Evolutionary conservation across 345 rosid species (phyloP).

Genomic region (Aquilaria yunnanensis): DNA sequence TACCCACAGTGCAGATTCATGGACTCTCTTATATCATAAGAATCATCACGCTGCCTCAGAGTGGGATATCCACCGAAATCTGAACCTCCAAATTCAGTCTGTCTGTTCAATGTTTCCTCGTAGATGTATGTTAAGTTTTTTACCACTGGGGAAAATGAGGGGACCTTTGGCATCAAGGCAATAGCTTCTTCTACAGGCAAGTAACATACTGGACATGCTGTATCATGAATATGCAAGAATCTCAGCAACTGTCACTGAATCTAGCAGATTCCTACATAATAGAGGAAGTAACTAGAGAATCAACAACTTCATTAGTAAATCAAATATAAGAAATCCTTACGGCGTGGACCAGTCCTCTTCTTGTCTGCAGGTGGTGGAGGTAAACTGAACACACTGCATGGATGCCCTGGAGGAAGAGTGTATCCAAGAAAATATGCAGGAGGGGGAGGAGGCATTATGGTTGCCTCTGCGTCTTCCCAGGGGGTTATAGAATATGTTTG

Average conservation of each 20-base stretch:
- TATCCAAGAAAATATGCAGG: slow-evolving; percentile 80
- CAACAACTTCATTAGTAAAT: background rate
- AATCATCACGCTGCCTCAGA: slow-evolving; percentile 68
- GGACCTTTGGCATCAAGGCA: slow-evolving; percentile 73
- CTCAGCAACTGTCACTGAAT: slow-evolving; percentile 9
- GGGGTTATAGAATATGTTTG: slow-evolving; percentile 19
- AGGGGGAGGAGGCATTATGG: slow-evolving; percentile 47
- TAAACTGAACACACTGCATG: slow-evolving; percentile 73
- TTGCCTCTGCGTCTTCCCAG: slow-evolving; percentile 1
- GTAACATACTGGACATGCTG: slow-evolving; percentile 99
- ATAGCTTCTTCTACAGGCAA: slow-evolving; percentile 93
- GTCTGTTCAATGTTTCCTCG: slow-evolving; percentile 54
- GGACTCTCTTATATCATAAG: slow-evolving; percentile 72
- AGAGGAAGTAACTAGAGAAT: background rate
- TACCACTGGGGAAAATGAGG: slow-evolving; percentile 79
- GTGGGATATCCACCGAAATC: slow-evolving; percentile 98
- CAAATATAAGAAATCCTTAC: slow-evolving; percentile 40
- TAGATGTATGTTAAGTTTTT: slow-evolving; percentile 64
- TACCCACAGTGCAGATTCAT: slow-evolving; percentile 96
- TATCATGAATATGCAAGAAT: slow-evolving; percentile 17
- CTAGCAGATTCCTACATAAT: background rate
- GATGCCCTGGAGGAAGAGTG: slow-evolving; percentile 92
- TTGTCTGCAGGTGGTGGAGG: slow-evolving; percentile 97
- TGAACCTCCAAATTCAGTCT: slow-evolving; percentile 90
- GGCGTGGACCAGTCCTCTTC: slow-evolving; percentile 94